Evolutionary conservation across 306 rosid species (phyloP), one percentile per base, ranked within the genome.

Genomic region (Crataegus laevigata): DNA sequence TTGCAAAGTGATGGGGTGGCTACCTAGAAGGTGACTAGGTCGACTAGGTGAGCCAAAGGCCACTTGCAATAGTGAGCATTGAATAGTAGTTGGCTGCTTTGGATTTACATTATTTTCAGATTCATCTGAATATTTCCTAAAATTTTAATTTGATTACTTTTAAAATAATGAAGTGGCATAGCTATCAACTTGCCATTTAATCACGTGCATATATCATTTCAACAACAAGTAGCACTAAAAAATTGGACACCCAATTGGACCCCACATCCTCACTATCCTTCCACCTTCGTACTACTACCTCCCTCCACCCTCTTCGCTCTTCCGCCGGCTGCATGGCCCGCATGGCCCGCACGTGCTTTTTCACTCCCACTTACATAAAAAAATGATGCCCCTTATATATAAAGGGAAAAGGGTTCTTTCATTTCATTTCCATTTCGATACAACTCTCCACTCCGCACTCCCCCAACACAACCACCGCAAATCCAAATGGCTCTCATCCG

Each of bases 401-500:
- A 24, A 47, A 15, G 2, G 19, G 52, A 11, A 47, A 47, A 5
- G 19, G 52, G 52, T 14, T 45, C 8, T 47, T 18, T 47, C 54
- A 4, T 47, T 47, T 47, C 8, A 47, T 47, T 47, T 47, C 54
- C 54, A 47, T 47, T 17, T 47, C 8, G 17, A 14, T 17, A 47
- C 21, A 47, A 47, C 54, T 47, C 54, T 47, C 61, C 61, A n/a
- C 66, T 60, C 66, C 36, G 32, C 66, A 13, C 62, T 1, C 13
- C 62, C 22, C 62, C 62, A 57, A 22, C 29, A 22, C 62, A 11
- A 22, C 66, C 10, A 60, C 11, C n/a, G 4, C 36, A 26, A 60
- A 26, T 12, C 32, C 66, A 63, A 2, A 92, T 94, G 98, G 97
- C 98, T 1, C 61, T 89, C 0, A 96, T 91, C 21, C 90, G 97